Evolutionary conservation across 768 basidiomycete species (phyloP).

Genomic region (Daedaleopsis nitida): DNA sequence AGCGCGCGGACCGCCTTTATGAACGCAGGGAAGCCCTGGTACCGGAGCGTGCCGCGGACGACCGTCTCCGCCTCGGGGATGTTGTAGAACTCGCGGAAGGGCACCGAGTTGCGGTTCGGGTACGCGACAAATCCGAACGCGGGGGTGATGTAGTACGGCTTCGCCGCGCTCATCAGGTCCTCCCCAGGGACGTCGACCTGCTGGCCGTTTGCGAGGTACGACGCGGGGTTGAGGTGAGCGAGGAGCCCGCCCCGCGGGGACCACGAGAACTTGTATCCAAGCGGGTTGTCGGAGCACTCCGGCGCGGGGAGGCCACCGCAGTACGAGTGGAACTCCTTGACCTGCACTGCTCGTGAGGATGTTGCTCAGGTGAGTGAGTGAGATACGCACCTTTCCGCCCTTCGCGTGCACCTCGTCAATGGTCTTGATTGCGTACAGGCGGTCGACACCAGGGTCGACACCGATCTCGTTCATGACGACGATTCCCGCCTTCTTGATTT

Average conservation of each 20-base stretch:
- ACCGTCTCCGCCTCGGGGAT: constrained; percentile 94
- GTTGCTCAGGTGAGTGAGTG: not conserved
- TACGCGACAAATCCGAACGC: constrained; percentile 96
- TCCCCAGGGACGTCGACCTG: constrained; percentile 68
- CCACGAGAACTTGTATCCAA: constrained; percentile 99
- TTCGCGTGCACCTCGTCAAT: constrained; percentile 92
- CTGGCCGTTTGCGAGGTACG: constrained; percentile 71
- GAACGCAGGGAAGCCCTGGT: constrained; percentile 96
- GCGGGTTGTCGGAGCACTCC: constrained; percentile 88
- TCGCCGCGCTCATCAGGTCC: constrained; percentile 88
- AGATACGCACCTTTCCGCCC: constrained; percentile 77
- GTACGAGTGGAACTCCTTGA: constrained; percentile 91
- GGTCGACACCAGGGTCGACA: constrained; percentile 93
- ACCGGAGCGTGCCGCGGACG: constrained; percentile 90
- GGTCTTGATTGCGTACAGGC: constrained; percentile 91
- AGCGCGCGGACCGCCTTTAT: constrained; percentile 84
- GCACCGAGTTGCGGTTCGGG: constrained; percentile 92
- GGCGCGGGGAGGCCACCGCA: constrained; percentile 96
- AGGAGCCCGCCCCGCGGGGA: constrained; percentile 94
- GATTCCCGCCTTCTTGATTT: constrained; percentile 85
- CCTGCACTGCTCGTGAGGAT: constrained; percentile 39
- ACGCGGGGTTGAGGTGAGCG: constrained; percentile 88
- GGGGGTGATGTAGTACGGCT: constrained; percentile 93
- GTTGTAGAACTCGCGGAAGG: constrained; percentile 88
- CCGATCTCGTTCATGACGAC: constrained; percentile 98